Conservation (phyloP, 768 basidiomycete species). For the Boletellus ananiceps region DNA sequence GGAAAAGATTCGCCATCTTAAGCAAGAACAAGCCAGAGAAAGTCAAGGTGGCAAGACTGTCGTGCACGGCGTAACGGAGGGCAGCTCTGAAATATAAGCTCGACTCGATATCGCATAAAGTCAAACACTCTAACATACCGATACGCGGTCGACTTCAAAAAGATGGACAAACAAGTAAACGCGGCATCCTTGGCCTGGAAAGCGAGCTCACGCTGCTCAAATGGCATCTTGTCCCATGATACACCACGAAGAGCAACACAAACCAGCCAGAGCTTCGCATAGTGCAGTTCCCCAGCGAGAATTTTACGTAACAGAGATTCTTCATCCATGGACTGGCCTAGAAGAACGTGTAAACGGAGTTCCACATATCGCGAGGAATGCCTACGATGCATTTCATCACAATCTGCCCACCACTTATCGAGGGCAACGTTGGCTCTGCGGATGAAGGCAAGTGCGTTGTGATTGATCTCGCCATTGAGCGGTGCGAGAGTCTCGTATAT, state of each 20-base stretch:
- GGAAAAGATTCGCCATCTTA: constrained; percentile 94
- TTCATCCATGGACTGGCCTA: constrained; percentile 79
- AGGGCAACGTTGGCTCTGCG: constrained; percentile 81
- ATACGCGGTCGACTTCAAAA: constrained; percentile 76
- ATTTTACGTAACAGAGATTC: constrained; percentile 83
- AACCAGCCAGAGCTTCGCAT: constrained; percentile 92
- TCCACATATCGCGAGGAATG: neutral
- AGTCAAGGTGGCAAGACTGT: constrained; percentile 85
- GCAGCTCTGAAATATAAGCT: constrained; percentile 53
- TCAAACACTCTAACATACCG: constrained; percentile 44
- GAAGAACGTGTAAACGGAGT: constrained; percentile 5
- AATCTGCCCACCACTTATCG: constrained; percentile 89
- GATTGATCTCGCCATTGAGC: constrained; percentile 80
- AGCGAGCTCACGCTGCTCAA: constrained; percentile 90
- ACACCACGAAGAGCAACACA: constrained; percentile 89
- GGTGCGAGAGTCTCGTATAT: constrained; percentile 89
- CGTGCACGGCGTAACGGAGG: constrained; percentile 90
- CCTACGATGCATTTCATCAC: constrained; percentile 77
- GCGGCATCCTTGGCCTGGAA: constrained; percentile 96
- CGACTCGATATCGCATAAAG: neutral
- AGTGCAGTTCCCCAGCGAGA: constrained; percentile 82
- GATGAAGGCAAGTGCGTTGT: constrained; percentile 81
- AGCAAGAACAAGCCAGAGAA: constrained; percentile 89
- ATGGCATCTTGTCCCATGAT: constrained; percentile 94
- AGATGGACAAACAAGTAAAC: constrained; percentile 77